A percentile compares a stretch with the other conserved stretches of the same genome.
These are phyloP conservation scores for Calonectria montana DNA, from an alignment of 2,329 filamentous ascomycete species.

Conservation along the genomic window DNA sequence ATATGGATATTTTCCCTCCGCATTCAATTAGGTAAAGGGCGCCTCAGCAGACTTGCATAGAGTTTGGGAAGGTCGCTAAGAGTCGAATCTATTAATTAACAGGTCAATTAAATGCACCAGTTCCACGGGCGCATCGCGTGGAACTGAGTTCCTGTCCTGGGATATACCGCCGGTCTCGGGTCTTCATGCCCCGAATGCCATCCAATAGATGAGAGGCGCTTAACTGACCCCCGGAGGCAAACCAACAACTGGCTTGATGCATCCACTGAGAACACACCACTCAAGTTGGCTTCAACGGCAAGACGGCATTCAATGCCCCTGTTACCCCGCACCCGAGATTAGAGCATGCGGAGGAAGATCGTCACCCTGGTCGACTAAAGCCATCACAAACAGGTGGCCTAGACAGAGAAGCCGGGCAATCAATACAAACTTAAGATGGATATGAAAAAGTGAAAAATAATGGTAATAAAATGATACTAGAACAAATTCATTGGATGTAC, in stretches of 20 bases:
- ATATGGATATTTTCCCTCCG: not conserved
- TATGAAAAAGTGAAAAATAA: not conserved
- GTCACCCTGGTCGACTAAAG: not conserved
- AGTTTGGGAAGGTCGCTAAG: not conserved
- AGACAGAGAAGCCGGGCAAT: not conserved
- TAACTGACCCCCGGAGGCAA: not conserved
- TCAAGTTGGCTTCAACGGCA: not conserved
- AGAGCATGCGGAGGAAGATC: not conserved
- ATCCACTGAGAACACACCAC: not conserved
- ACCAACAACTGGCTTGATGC: not conserved
- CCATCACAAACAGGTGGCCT: not conserved
- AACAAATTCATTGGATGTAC: too few relatives aligned
- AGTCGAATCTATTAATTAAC: not conserved
- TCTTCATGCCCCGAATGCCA: constrained; percentile 1
- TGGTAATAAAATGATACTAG: not conserved
- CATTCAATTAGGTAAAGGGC: not conserved
- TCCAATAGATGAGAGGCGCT: constrained; percentile 17
- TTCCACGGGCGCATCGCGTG: not conserved
- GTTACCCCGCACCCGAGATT: constrained; percentile 10
- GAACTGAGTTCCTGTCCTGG: not conserved
- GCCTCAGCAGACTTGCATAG: not conserved
- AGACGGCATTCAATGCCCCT: not conserved
- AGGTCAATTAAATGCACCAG: not conserved
- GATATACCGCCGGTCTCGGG: constrained; percentile 4
- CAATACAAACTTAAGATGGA: not conserved